These are phyloP conservation scores for Podaxis pistillaris DNA, from an alignment of 768 basidiomycete genomes.

Conservation along the genomic window DNA sequence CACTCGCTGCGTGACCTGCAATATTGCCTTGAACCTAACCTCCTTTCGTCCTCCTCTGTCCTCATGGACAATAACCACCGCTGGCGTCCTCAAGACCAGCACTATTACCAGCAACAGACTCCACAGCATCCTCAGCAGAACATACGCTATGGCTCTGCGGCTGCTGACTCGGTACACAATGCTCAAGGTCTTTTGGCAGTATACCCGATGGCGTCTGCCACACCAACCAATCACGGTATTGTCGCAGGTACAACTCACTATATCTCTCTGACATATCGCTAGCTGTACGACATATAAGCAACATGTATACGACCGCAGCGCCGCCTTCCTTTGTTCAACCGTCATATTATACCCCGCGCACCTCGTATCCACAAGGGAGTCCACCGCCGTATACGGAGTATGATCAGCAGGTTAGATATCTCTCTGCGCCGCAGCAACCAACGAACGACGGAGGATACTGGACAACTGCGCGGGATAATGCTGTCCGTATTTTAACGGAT, in stretches of 20 bases:
- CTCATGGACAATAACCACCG: conserved; percentile 34
- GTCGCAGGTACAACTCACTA: conserved; percentile 1
- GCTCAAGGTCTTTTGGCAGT: conserved; percentile 64
- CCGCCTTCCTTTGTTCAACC: conserved; percentile 67
- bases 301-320: conserved; percentile 54
- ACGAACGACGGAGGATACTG: conserved; percentile 57
- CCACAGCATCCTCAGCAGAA: conserved; percentile 20
- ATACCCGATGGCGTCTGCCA: conserved; percentile 76
- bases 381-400: conserved; percentile 68
- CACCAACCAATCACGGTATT: conserved; percentile 74
- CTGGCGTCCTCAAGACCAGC: conserved; percentile 29
- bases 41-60: neutral
- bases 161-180: conserved; percentile 57
- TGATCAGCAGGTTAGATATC: conserved; percentile 56
- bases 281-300: conserved; percentile 69
- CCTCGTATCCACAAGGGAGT: conserved; percentile 35
- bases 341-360: conserved; percentile 41
- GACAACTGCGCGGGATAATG: conserved; percentile 60
- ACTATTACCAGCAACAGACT: conserved; percentile 17
- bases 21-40: conserved; percentile 7
- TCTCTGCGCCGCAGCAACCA: conserved; percentile 46
- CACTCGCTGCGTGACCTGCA: conserved; percentile 15
- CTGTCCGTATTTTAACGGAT: conserved; percentile 56
- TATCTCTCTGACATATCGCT: conserved; percentile 8
- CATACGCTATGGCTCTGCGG: conserved; percentile 20